Evolutionary conservation across 1,284 basidiomycete species (phyloP), one percentile per base, ranked within the genome.

Genomic region (Gymnopus androsaceus): DNA sequence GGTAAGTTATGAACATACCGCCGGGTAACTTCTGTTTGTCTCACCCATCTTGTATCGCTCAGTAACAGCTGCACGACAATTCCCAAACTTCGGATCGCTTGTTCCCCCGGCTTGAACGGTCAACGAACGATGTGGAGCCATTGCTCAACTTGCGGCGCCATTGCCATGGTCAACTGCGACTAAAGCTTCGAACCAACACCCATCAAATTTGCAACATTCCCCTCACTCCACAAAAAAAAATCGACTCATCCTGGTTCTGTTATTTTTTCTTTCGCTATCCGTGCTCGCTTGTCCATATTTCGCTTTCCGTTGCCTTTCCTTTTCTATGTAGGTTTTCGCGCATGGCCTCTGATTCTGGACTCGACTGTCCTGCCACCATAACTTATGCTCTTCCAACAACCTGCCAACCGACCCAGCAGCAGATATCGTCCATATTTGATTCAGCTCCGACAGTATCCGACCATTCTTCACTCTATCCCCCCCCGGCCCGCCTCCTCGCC

Each of bases 141-240:
- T 69, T 92, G 90, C 71, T 87, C 91, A 77, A 80, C 90, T 75
- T 92, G 90, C 68, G 90, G 90, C 70, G 85, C 90, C 56, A 90
- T 92, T 69, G 88, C 88, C 64, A 91, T 91, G 85, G 87, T 92
- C 71, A 85, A 90, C 69, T 79, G 78, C 70, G 85, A 88, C 69
- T 87, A 73, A 72, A 27, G 19, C 14, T 30, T 25, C 31, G 27
- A 51, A 36, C 42, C 21, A 51, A 42, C 17, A 28, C 28, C 30
- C n/a, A n/a, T 31, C 15, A 45, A 30, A 14, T 33, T 30, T 42
- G 27, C 33, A 54, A 51, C n/a, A 9, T 38, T 17, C 30, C 37
- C n/a, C 17, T n/a, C n/a, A n/a, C n/a, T n/a, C n/a, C n/a, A n/a
- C n/a, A n/a, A 41, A 49, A 40, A 38, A 30, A 48, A 38, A 15